Conservation (phyloP, 2,329 filamentous ascomycete species). For the Claviceps sp. region DNA sequence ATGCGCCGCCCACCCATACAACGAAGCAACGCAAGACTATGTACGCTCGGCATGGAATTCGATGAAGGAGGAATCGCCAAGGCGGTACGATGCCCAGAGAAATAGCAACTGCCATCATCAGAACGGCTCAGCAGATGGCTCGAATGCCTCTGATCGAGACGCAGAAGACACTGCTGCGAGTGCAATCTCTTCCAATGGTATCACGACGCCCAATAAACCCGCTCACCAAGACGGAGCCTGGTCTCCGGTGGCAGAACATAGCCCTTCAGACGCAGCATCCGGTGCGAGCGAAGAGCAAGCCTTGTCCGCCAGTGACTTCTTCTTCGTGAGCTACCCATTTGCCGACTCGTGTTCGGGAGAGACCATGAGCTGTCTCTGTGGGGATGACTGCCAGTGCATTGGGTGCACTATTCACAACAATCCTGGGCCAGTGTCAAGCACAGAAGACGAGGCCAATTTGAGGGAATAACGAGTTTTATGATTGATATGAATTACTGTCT, state of each 20-base stretch:
- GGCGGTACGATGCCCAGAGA: conserved; percentile 10
- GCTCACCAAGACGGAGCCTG: conserved; percentile 15
- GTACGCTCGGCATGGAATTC: conserved; percentile 34
- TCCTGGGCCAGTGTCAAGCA: conserved; percentile 7
- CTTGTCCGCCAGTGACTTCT: conserved; percentile 39
- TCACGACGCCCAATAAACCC: conserved; percentile 7
- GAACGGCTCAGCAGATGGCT: conserved; percentile 12
- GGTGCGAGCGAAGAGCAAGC: conserved; percentile 35
- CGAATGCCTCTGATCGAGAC: conserved; percentile 13
- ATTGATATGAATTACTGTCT: not conserved
- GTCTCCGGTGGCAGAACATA: conserved; percentile 28
- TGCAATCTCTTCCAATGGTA: conserved; percentile 9
- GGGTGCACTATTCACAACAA: conserved; percentile 41
- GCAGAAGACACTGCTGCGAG: conserved; percentile 10
- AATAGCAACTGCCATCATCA: not conserved
- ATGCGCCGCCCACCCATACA: conserved; percentile 55
- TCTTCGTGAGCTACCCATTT: conserved; percentile 44
- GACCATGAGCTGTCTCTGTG: conserved; percentile 39
- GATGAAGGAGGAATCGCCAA: conserved; percentile 23
- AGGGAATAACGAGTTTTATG: not conserved
- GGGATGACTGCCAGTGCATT: conserved; percentile 45
- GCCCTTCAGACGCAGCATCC: conserved; percentile 34
- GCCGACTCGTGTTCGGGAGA: conserved; percentile 34
- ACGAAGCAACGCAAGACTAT: conserved; percentile 44
- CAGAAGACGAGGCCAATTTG: not conserved